Evolutionary conservation across 768 basidiomycete genomes (phyloP).

Genomic region (Boletus reticuloceps): DNA sequence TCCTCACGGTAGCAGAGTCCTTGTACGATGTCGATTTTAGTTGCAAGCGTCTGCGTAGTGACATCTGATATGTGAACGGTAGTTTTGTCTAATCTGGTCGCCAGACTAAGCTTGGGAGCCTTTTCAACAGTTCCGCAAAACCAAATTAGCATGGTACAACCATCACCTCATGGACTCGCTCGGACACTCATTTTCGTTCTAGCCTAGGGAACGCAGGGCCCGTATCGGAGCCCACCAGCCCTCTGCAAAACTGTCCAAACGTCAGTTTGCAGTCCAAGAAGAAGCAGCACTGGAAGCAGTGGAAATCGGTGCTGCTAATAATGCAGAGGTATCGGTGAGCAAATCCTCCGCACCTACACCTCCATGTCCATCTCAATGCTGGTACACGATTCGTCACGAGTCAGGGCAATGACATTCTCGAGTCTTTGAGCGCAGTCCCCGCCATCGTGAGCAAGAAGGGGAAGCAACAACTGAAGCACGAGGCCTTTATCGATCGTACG

Average conservation of each 20-base stretch:
- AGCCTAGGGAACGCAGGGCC: constrained; percentile 38
- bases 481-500: constrained; percentile 67
- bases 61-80: too few relatives aligned
- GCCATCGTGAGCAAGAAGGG: constrained; percentile 56
- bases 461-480: constrained; percentile 62
- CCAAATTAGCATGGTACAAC: constrained; percentile 19
- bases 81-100: too few relatives aligned
- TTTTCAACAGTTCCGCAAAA: too few relatives aligned
- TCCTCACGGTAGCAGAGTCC: too few relatives aligned
- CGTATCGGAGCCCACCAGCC: constrained; percentile 48
- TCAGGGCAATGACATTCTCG: constrained; percentile 46
- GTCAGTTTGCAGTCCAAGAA: constrained; percentile 49
- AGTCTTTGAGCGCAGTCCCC: constrained; percentile 31
- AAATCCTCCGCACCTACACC: not conserved
- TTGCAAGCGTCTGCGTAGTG: too few relatives aligned
- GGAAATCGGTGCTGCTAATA: constrained; percentile 38
- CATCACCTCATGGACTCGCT: not conserved
- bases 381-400: not conserved
- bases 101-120: too few relatives aligned
- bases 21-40: too few relatives aligned
- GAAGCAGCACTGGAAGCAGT: constrained; percentile 44
- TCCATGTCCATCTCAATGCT: not conserved
- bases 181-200: constrained; percentile 16
- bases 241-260: constrained; percentile 48
- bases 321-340: constrained; percentile 41